Conservation (phyloP, 805 yeast genomes). For the Yamadazyma paraphyllophila region DNA sequence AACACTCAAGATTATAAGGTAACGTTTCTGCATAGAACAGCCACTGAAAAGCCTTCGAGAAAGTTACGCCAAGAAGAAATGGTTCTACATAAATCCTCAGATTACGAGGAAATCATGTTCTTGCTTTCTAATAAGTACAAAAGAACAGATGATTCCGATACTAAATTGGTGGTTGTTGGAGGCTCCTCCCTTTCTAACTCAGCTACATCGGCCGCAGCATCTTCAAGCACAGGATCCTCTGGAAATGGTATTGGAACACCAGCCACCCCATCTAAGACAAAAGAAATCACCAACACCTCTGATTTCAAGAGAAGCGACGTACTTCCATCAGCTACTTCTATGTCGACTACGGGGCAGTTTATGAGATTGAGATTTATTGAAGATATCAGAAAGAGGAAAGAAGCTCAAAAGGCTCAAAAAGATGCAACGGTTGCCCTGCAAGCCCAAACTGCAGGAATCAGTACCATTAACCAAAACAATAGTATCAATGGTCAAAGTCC, state of each 20-base stretch:
- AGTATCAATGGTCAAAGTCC: conserved; percentile 16
- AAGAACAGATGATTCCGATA: conserved; percentile 38
- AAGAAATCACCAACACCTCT: conserved; percentile 11
- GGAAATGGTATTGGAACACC: conserved; percentile 16
- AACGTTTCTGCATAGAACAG: conserved; percentile 30
- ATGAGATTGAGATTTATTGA: conserved; percentile 86
- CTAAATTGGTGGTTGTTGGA: conserved; percentile 39
- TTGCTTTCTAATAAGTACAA: conserved; percentile 40
- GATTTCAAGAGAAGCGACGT: conserved; percentile 11
- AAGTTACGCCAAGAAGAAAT: conserved; percentile 43
- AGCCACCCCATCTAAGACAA: conserved; percentile 14
- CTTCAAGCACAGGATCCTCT: conserved; percentile 9
- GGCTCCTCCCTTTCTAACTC: conserved; percentile 24
- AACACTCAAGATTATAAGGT: conserved; percentile 31
- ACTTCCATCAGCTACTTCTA: conserved; percentile 5
- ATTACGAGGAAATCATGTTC: conserved; percentile 87
- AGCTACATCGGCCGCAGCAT: conserved; percentile 22
- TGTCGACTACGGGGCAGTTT: conserved; percentile 51
- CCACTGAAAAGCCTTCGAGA: conserved; percentile 28
- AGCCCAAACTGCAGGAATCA: conserved; percentile 12
- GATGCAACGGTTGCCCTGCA: conserved; percentile 42
- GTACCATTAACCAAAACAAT: conserved; percentile 17
- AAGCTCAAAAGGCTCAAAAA: conserved; percentile 40
- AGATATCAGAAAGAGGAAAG: conserved; percentile 70
- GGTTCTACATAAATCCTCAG: conserved; percentile 63